A percentile compares a stretch with the other conserved stretches of the same genome.
phyloP scores from a whole-genome alignment of 345 rosid species.

The Pugionium dolabratum region DNA sequence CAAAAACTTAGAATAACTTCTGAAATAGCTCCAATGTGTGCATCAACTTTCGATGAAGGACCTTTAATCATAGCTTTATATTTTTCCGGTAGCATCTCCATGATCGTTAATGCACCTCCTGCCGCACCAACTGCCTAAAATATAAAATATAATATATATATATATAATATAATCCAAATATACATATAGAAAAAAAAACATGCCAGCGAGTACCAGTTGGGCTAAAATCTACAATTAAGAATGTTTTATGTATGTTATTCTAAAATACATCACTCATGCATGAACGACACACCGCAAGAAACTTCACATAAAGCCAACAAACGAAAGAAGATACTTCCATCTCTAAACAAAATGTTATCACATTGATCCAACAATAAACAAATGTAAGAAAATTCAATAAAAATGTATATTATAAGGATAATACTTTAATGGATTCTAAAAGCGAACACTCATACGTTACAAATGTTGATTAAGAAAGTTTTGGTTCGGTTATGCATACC shows the following conservation, averaged over 20 bases:
- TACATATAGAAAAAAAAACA: not conserved
- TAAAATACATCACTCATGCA: conserved; percentile 9
- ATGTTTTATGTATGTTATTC: not conserved
- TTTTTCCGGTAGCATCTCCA: conserved; percentile 71
- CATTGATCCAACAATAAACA: not conserved
- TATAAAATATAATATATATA: not conserved
- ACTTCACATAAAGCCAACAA: conserved; percentile 12
- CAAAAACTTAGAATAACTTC: conserved; percentile 84
- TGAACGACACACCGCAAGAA: not conserved
- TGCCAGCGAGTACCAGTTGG: conserved; percentile 9
- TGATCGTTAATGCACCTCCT: conserved; percentile 77
- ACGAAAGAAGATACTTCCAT: not conserved
- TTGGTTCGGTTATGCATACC: conserved; percentile 39
- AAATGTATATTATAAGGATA: not conserved
- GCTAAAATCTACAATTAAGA: not conserved
- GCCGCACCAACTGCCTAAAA: conserved; percentile 82
- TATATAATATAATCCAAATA: not conserved
- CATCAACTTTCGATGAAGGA: conserved; percentile 67
- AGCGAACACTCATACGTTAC: not conserved
- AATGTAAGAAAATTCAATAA: conserved; percentile 9
- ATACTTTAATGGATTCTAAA: conserved; percentile 6
- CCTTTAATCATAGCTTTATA: conserved; percentile 74
- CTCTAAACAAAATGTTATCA: not conserved
- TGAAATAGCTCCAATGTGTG: conserved; percentile 81
- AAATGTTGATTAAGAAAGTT: too few relatives aligned